phyloP scores from a whole-genome alignment of 805 yeast genomes.

The Kazachstania viticola region DNA sequence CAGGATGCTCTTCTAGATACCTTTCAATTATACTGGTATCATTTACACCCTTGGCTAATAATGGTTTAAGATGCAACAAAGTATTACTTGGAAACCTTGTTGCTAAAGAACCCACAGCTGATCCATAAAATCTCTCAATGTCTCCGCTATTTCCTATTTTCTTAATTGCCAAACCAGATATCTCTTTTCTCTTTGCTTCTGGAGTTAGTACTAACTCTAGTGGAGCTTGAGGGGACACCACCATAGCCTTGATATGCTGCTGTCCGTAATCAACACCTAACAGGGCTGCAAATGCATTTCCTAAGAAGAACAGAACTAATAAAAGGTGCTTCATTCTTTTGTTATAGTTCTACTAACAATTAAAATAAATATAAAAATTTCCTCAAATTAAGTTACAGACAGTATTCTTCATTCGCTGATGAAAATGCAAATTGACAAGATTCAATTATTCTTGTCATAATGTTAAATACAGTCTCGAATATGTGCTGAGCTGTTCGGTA shows the following conservation, averaged over 20 bases:
- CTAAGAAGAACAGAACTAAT: neutral
- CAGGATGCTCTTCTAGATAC: conserved; percentile 50
- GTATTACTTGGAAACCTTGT: conserved; percentile 66
- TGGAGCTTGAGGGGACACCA: conserved; percentile 84
- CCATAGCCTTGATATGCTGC: conserved; percentile 73
- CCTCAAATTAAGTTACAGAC: too few species aligned
- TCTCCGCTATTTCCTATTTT: conserved; percentile 29
- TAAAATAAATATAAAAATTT: too few species aligned
- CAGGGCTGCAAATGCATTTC: conserved; percentile 35
- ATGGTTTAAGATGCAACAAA: conserved; percentile 51
- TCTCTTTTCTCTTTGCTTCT: conserved; percentile 85
- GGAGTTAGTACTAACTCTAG: conserved; percentile 81
- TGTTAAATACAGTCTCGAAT: too few species aligned
- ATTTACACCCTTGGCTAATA: conserved; percentile 50
- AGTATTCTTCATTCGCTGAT: too few species aligned
- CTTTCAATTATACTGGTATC: conserved; percentile 35
- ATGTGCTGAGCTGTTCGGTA: too few species aligned
- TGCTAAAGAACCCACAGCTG: conserved; percentile 56
- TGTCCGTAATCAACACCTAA: conserved; percentile 86
- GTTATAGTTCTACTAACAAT: too few species aligned
- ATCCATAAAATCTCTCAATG: conserved; percentile 67
- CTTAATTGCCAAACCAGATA: conserved; percentile 63
- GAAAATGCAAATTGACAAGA: too few species aligned
- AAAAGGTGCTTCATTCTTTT: neutral
- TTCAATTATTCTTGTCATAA: too few species aligned